Evolutionary conservation across 2,329 filamentous ascomycete genomes (phyloP).

Genomic region (Dactylellina leptospora): DNA sequence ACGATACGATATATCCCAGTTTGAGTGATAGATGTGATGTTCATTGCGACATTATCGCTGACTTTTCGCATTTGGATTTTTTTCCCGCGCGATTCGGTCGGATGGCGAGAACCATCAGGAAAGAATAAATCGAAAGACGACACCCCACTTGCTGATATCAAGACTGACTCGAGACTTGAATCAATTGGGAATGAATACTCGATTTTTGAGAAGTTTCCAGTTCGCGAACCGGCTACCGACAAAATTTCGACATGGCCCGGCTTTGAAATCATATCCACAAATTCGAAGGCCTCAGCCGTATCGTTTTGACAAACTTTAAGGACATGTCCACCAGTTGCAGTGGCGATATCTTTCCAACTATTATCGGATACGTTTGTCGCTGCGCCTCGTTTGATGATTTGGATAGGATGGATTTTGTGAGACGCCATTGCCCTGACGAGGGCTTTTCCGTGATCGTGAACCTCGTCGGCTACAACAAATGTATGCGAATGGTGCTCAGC

Average conservation of each 20-base stretch:
- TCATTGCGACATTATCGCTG: slow-evolving; percentile 21
- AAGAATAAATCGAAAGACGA: slow-evolving; percentile 21
- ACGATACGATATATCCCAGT: slow-evolving; percentile 24
- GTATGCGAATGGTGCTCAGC: slow-evolving; percentile 13
- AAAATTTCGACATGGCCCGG: slow-evolving; percentile 29
- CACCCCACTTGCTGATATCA: slow-evolving; percentile 28
- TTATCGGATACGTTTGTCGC: neutral
- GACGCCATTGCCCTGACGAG: neutral
- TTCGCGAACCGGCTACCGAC: slow-evolving; percentile 14
- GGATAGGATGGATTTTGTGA: slow-evolving; percentile 27
- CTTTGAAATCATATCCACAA: slow-evolving; percentile 25
- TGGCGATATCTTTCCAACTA: slow-evolving; percentile 24
- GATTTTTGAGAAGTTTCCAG: neutral
- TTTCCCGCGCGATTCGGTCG: neutral
- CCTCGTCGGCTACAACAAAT: slow-evolving; percentile 9
- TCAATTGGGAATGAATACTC: slow-evolving; percentile 33
- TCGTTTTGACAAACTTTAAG: slow-evolving; percentile 23
- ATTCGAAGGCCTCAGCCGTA: neutral
- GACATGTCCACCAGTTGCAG: slow-evolving; percentile 24
- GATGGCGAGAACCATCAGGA: slow-evolving; percentile 22
- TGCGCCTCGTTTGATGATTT: slow-evolving; percentile 1
- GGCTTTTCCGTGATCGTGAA: slow-evolving; percentile 22
- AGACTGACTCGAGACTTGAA: slow-evolving; percentile 25
- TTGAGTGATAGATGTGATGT: neutral
- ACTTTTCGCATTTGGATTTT: neutral